phyloP scores from a whole-genome alignment of 306 rosid genomes.

The Medicago truncatula region MtrunA17r5.0-ANR NC_053045.1:37509001-37509500 shows the following conservation, averaged over 20 bases:
- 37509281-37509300: not conserved
- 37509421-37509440: not conserved
- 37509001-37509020: slow-evolving; percentile 67
- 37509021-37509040: slow-evolving; percentile 61
- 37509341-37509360: not conserved
- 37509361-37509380: not conserved
- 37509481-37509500: too few species aligned
- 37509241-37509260: not conserved
- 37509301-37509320: not conserved
- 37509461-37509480: too few species aligned
- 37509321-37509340: not conserved
- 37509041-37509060: slow-evolving; percentile 52
- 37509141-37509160: not conserved
- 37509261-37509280: not conserved
- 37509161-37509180: not conserved
- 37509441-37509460: too few species aligned
- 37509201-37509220: not conserved
- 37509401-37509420: not conserved
- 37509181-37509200: not conserved
- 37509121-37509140: too few species aligned
- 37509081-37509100: not conserved
- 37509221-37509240: not conserved
- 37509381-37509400: not conserved
- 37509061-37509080: not conserved
- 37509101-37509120: not conserved